phyloP scores from a whole-genome alignment of 2,329 filamentous ascomycete genomes.

The Alternaria dauci region DNA sequence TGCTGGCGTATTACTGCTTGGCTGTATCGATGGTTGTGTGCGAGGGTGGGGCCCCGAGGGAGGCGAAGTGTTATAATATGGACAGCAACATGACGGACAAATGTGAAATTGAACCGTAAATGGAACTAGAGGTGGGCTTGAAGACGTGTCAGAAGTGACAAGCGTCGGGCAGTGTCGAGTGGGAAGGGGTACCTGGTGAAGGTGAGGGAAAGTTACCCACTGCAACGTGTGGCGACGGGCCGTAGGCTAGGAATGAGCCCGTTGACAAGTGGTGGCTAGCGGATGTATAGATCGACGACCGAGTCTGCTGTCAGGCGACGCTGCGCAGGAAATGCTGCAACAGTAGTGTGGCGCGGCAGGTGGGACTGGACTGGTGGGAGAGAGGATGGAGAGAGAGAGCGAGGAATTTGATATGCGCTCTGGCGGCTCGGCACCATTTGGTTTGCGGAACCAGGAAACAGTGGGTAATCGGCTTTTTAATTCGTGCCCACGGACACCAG shows the following conservation, averaged over 20 bases:
- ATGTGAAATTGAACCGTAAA: constrained; percentile 41
- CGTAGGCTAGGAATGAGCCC: constrained; percentile 31
- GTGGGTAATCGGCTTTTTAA: constrained; percentile 19
- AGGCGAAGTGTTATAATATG: constrained; percentile 50
- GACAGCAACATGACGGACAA: constrained; percentile 45
- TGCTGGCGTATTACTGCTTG: constrained; percentile 15
- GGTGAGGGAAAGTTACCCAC: constrained; percentile 44
- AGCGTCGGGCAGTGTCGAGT: constrained; percentile 28
- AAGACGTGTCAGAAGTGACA: constrained; percentile 35
- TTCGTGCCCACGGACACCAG: constrained; percentile 20
- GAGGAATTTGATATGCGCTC: constrained; percentile 34
- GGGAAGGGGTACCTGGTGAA: constrained; percentile 44
- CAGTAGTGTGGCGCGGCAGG: constrained; percentile 25
- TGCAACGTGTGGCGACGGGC: constrained; percentile 45
- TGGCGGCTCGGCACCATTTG: constrained; percentile 23
- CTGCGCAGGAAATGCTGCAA: constrained; percentile 21
- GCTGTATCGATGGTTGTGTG: constrained; percentile 20
- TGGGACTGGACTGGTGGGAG: constrained; percentile 14
- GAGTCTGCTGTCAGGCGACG: constrained; percentile 20
- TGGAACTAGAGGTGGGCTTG: constrained; percentile 31
- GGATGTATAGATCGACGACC: constrained; percentile 18
- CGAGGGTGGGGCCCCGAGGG: constrained; percentile 46
- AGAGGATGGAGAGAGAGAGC: constrained; percentile 12
- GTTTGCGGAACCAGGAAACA: constrained; percentile 13
- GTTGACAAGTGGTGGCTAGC: constrained; percentile 17